These are phyloP conservation scores for Pseudomonodictys pantanalensis DNA, from an alignment of 495 filamentous ascomycete species.

Conservation along the genomic window DNA sequence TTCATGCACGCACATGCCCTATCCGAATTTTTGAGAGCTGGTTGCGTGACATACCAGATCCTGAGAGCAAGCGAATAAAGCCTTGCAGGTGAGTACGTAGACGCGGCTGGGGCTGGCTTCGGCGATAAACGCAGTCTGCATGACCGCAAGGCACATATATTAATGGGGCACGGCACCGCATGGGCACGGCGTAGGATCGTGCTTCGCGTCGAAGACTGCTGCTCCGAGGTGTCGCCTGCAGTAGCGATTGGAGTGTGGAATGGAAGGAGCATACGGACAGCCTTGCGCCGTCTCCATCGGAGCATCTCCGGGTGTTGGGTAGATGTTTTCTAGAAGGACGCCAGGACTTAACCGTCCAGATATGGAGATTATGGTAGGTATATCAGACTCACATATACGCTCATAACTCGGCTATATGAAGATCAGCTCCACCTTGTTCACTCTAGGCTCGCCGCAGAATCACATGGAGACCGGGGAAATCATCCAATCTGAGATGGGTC, in stretches of 20 bases:
- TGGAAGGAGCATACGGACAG: too few species aligned
- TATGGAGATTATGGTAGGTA: slow-evolving; percentile 17
- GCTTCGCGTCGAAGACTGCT: background rate
- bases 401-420: slow-evolving; percentile 31
- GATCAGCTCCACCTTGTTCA: slow-evolving; percentile 17
- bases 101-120: slow-evolving; percentile 13
- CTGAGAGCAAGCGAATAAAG: slow-evolving; percentile 9
- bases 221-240: too few species aligned
- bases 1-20: slow-evolving; percentile 26
- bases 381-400: slow-evolving; percentile 21
- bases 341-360: background rate
- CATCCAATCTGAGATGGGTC: slow-evolving; percentile 7
- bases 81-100: background rate
- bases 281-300: background rate
- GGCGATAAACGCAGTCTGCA: slow-evolving; percentile 25
- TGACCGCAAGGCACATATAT: slow-evolving; percentile 13
- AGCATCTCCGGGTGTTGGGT: slow-evolving; percentile 11
- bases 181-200: background rate
- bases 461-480: slow-evolving; percentile 29
- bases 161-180: slow-evolving; percentile 6
- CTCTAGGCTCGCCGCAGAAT: slow-evolving; percentile 4
- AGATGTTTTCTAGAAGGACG: slow-evolving; percentile 12
- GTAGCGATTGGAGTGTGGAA: background rate
- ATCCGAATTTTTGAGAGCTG: slow-evolving; percentile 1
- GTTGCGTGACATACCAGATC: slow-evolving; percentile 8